These are phyloP conservation scores for Blastomyces silverae DNA, from an alignment of 2,329 filamentous ascomycete species.

Conservation along the genomic window DNA sequence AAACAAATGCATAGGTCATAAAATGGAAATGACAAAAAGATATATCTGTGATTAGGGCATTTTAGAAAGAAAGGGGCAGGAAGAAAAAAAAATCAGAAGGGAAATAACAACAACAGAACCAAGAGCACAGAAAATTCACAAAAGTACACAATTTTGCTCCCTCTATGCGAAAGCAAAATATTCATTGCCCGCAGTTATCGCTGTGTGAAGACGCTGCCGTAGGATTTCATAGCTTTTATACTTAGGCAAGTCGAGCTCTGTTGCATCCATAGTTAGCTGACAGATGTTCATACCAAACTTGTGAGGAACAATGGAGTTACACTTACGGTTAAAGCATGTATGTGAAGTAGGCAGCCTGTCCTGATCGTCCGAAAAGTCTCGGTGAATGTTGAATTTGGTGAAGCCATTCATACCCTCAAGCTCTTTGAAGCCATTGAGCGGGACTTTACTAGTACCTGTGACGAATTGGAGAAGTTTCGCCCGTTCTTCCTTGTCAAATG, in stretches of 20 bases:
- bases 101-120: neutral
- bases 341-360: conserved; percentile 92
- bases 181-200: conserved; percentile 95
- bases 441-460: conserved; percentile 96
- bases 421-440: conserved; percentile 97
- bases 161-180: conserved; percentile 91
- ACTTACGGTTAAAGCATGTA: conserved; percentile 98
- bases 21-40: conserved; percentile 19
- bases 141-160: conserved; percentile 10
- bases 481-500: conserved; percentile 97
- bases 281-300: neutral
- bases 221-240: conserved; percentile 94
- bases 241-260: conserved; percentile 95
- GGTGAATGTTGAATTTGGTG: conserved; percentile 97
- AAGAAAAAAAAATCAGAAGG: neutral
- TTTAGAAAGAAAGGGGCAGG: neutral
- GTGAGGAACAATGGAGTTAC: neutral
- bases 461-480: conserved; percentile 97
- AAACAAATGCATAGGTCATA: conserved; percentile 17
- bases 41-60: conserved; percentile 13
- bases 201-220: conserved; percentile 80
- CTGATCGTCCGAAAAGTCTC: conserved; percentile 92
- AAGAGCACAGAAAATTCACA: neutral
- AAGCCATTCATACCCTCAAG: conserved; percentile 99
- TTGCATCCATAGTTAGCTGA: conserved; percentile 10